Evolutionary conservation across 176 grass and related monocot species (phyloP), one percentile per base, ranked within the genome.

Genomic region (Hordeum marinum): DNA sequence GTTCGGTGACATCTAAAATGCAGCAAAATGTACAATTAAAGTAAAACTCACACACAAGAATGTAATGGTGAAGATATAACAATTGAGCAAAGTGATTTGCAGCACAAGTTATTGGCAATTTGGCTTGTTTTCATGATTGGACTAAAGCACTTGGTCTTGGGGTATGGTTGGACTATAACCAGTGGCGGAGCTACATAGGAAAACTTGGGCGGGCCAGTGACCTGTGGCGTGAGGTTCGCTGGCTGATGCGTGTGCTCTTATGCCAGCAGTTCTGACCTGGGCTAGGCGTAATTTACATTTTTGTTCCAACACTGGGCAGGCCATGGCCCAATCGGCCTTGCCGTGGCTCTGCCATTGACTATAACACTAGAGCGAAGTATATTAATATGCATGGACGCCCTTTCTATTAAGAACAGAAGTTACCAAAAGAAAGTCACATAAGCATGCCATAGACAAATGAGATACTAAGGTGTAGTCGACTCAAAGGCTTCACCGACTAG

Each of bases 1-100:
- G 86, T 41, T 99, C 43, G 4, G 97, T 99, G 85, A 96, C 94
- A 94, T 99, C 97, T 99, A 72, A 80, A 87, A 82, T 35, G 63
- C 79, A 60, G 17, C 7, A 43, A 65, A 72, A 55, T 32, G 8
- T 34, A 42, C 8, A 24, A 80, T 84, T 79, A 52, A 54, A 42
- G 15, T 10, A 9, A 57, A 54, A 61, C 11, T 68, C 12, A 11
- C 15, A 20, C 11, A 54, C 31, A 87, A 54, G 6, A 68, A 68
- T 74, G 68, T 77, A 63, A 4, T 42, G 3, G 55, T 63, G 7
- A 26, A 79, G 62, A 75, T 11, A 27, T 17, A 72, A 86, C 18
- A 74, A 14, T 23, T 14, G 3, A 78, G 78, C 35, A 10, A 54
- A 79, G 21, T 79, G 66, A 46, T 27, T 68, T 24, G 15, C 52